Conservation (phyloP, 2,329 filamentous ascomycete species). For the Colletotrichum cereale region DNA sequence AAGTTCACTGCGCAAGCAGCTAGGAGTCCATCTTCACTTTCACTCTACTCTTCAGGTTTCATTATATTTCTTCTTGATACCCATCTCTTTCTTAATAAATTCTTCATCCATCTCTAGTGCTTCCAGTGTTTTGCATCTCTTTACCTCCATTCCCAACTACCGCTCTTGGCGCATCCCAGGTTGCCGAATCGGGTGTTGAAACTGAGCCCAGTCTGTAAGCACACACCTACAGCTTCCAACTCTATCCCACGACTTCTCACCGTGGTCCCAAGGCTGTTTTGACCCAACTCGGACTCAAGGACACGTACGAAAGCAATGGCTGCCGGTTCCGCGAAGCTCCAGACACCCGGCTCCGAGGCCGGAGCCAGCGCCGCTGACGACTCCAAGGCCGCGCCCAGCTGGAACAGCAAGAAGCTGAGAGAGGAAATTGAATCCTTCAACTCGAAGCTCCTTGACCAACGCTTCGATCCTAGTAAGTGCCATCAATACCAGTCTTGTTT, state of each 20-base stretch:
- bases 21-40: not conserved
- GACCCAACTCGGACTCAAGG: not conserved
- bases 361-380: conserved; percentile 43
- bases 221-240: not conserved
- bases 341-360: conserved; percentile 36
- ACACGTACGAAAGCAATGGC: conserved; percentile 22
- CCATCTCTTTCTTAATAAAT: not conserved
- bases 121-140: not conserved
- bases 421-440: conserved; percentile 59
- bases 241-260: not conserved
- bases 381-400: conserved; percentile 43
- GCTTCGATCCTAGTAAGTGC: conserved; percentile 57
- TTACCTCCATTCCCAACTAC: not conserved
- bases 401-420: conserved; percentile 53
- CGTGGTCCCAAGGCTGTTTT: not conserved
- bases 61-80: too few species aligned
- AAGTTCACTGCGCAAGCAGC: not conserved
- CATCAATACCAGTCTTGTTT: not conserved
- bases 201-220: not conserved
- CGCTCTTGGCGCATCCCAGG: not conserved
- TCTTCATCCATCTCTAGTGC: not conserved
- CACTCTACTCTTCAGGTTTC: not conserved
- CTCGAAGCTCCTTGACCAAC: conserved; percentile 56
- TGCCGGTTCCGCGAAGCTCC: conserved; percentile 19
- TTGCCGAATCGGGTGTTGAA: not conserved